A percentile compares a stretch with the other conserved stretches of the same genome.
Conservation (phyloP, 305 asterid species). For the Vinca major region DNA sequence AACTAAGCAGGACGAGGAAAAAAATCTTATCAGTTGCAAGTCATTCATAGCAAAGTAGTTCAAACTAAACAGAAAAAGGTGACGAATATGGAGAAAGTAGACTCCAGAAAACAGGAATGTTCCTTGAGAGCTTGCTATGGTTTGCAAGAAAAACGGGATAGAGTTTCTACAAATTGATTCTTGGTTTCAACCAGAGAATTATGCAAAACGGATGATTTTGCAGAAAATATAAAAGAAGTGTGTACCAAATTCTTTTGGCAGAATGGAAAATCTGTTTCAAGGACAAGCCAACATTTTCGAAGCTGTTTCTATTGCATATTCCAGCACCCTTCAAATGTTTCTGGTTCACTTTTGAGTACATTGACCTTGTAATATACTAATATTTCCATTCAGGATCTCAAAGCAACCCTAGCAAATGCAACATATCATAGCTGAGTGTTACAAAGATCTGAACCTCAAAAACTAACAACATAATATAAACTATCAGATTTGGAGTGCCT, state of each 20-base stretch:
- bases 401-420: background rate
- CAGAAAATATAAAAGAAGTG: slow-evolving; percentile 1
- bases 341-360: background rate
- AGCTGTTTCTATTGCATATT: background rate
- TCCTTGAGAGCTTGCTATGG: background rate
- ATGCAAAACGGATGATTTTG: background rate
- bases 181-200: background rate
- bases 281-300: background rate
- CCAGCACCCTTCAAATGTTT: background rate
- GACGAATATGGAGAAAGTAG: background rate
- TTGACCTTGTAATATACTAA: background rate
- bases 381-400: background rate
- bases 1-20: slow-evolving; percentile 3
- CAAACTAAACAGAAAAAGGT: slow-evolving; percentile 7
- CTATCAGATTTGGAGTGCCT: background rate
- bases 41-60: slow-evolving; percentile 1
- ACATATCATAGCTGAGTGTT: background rate
- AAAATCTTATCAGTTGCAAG: slow-evolving; percentile 7
- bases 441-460: background rate
- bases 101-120: background rate
- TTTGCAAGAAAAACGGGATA: background rate
- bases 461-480: background rate
- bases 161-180: background rate
- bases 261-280: background rate
- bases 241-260: background rate